Evolutionary conservation across 2,329 filamentous ascomycete species (phyloP), one percentile per base, ranked within the genome.

Genomic region (Ustilaginoidea virens): DNA sequence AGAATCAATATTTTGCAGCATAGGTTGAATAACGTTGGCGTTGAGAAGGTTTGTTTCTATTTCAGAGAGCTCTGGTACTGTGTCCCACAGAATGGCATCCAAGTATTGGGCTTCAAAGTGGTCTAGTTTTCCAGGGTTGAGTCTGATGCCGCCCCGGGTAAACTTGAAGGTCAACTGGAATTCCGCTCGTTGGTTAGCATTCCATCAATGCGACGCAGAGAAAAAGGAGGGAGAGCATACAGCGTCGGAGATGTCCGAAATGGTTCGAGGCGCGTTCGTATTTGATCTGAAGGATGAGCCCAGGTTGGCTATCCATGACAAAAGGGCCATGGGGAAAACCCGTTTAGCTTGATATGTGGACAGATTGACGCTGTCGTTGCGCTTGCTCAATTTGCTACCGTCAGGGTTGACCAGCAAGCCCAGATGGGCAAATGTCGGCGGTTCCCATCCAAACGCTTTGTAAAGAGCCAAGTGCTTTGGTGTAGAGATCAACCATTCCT

Each of bases 401-500:
- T 71, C 60, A 30, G 60, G 51, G 41, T 82, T 72, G 16, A 80
- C 69, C 1, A 90, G 66, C 2, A 90, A 62, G 5, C 80, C 79
- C 11, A 87, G 74, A 45, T 90, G 81, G n/a, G 74, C 79, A 50
- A 83, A 90, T n/a, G 58, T 52, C 0, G 81, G 81, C 1, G 74
- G 63, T 17, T 64, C 47, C 81, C 81, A 90, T 5, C 70, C 66
- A 45, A 90, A 80, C 3, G 79, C 80, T 27, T 79, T 55, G 47
- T 90, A 90, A n/a, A 90, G 50, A 23, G 67, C 61, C 24, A 71
- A 50, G 42, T 76, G 71, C 36, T 67, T 80, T 1, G 86, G 85
- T 0, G 90, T 96, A 1, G 86, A 93, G 19, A 87, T 73, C 56
- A 98, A 79, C 90, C 90, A 98, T 67, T 98, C 90, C 65, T 80